Evolutionary conservation across 2,329 filamentous ascomycete species (phyloP), one percentile per base, ranked within the genome.

Genomic region (Fusarium sp.): DNA sequence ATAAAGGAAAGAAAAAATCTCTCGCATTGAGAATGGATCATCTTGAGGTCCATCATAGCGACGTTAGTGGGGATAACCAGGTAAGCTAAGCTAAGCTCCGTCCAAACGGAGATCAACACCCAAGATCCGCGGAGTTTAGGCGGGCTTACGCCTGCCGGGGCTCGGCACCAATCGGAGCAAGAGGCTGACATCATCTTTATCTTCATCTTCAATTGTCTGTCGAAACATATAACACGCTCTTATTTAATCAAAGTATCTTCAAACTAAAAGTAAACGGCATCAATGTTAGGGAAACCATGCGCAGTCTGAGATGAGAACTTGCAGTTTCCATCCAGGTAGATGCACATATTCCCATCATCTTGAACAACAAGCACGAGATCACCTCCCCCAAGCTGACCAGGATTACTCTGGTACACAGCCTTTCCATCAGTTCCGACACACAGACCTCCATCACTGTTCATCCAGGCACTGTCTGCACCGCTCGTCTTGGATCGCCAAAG

Each of bases 71-170:
- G 48, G 47, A 10, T 16, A 22, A 9, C 34, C 34, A 64, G 44
- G 61, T 46, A 69, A 69, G 38, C 62, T 58, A 48, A 51, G 41
- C 58, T 62, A 62, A 70, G 44, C 46, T 46, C 30, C 67, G 32
- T 12, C 32, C 34, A 38, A 38, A 38, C 34, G 34, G 34, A 38
- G 34, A 38, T 7, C 34, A 18, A n/a, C 18, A 38, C 57, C 57
- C 68, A 22, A 20, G 20, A 46, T 47, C 43, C 40, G 68, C 68
- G 68, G 68, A 70, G 63, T 70, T 70, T 62, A 62, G 64, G 68
- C 59, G 59, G 68, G 55, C 68, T 70, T 71, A 61, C 40, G 55
- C 49, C 45, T 40, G 40, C 10, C n/a, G 16, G 27, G 12, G 5
- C 18, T 18, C 29, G 45, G 44, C 25, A 13, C 68, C 68, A 70